These are phyloP conservation scores for Tetragonia tetragonoides DNA, from an alignment of 148 eudicot species.

Conservation along the genomic window DNA sequence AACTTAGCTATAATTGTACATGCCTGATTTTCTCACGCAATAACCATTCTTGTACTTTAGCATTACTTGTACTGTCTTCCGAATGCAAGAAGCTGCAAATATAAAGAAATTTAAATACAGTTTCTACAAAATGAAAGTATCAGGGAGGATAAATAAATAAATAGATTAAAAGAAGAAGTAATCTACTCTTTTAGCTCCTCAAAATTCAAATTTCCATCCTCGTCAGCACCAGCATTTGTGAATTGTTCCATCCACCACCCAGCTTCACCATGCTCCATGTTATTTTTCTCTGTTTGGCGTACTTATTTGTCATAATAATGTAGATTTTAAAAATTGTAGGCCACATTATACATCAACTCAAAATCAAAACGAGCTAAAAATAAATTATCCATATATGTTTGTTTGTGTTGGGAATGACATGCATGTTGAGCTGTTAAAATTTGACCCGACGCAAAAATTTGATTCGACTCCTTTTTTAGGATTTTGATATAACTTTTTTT, in stretches of 20 bases:
- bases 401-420: too few species aligned
- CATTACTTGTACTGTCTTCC: slow-evolving; percentile 35
- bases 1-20: background rate
- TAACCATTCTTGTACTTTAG: slow-evolving; percentile 36
- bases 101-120: background rate
- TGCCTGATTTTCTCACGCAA: slow-evolving; percentile 40
- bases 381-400: too few species aligned
- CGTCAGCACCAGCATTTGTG: slow-evolving; percentile 41
- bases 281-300: slow-evolving; percentile 27
- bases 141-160: background rate
- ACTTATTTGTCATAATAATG: slow-evolving; percentile 4
- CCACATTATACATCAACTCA: too few species aligned
- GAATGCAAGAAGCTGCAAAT: slow-evolving; percentile 44
- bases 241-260: slow-evolving; percentile 62
- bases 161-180: background rate
- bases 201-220: slow-evolving; percentile 28
- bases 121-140: too few species aligned
- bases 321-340: background rate
- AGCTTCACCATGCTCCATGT: slow-evolving; percentile 34
- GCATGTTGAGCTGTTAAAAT: too few species aligned
- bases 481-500: too few species aligned
- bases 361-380: too few species aligned
- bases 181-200: slow-evolving; percentile 40
- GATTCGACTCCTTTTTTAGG: too few species aligned
- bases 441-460: too few species aligned